These are phyloP conservation scores for Corynascus novoguineensis DNA, from an alignment of 495 filamentous ascomycete species.

Conservation along the genomic window DNA sequence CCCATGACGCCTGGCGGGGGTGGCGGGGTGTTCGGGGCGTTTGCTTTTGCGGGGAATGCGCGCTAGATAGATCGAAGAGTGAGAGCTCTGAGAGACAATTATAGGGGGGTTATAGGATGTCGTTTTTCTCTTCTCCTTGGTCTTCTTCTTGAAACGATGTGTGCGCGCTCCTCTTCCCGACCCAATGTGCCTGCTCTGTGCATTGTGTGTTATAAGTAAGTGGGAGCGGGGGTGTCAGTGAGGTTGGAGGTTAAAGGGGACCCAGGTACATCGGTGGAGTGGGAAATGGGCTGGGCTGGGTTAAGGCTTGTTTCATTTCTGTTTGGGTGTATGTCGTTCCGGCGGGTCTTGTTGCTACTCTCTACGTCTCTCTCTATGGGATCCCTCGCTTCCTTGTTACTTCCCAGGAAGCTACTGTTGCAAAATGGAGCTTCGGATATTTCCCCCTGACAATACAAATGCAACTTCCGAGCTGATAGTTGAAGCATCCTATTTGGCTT, in stretches of 20 bases:
- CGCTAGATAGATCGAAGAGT: neutral
- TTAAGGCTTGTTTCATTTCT: too few species aligned
- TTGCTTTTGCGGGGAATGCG: conserved; percentile 41
- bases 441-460: too few species aligned
- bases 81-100: neutral
- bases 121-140: neutral
- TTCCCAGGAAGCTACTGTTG: too few species aligned
- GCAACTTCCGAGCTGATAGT: too few species aligned
- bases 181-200: neutral
- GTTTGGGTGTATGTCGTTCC: too few species aligned
- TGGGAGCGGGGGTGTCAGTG: neutral
- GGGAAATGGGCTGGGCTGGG: too few species aligned
- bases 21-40: conserved; percentile 57
- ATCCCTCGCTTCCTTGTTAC: too few species aligned
- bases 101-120: neutral
- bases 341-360: too few species aligned
- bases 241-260: neutral
- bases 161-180: neutral
- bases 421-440: too few species aligned
- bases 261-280: too few species aligned
- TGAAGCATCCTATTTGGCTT: too few species aligned
- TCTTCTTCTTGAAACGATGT: neutral
- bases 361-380: too few species aligned
- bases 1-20: conserved; percentile 65
- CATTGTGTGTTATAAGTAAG: neutral